phyloP scores from a whole-genome alignment of 371 early-diverging fungal genomes.

The Apophysomyces trapeziformis region DNA sequence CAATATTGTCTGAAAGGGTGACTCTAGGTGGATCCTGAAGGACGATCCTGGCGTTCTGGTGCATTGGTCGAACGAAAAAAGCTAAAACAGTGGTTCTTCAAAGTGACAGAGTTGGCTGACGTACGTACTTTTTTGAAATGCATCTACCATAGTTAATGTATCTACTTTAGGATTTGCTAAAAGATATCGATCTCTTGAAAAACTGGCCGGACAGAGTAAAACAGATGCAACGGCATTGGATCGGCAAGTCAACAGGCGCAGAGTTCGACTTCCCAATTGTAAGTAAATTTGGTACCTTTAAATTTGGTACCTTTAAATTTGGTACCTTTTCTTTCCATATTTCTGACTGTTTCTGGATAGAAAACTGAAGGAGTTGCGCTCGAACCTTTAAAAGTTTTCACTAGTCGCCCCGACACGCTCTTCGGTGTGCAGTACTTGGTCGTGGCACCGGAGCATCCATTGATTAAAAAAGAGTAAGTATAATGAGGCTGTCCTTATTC shows the following conservation, averaged over 20 bases:
- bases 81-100: slow-evolving; percentile 93
- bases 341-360: neutral
- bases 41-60: slow-evolving; percentile 92
- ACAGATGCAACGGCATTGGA: slow-evolving; percentile 94
- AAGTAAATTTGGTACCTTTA: slow-evolving; percentile 14
- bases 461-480: slow-evolving; percentile 41
- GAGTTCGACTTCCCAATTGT: slow-evolving; percentile 69
- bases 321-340: neutral
- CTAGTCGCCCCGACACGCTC: slow-evolving; percentile 80
- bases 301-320: too few species aligned
- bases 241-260: slow-evolving; percentile 86
- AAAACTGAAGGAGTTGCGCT: neutral
- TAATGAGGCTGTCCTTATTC: neutral
- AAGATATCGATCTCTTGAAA: slow-evolving; percentile 74
- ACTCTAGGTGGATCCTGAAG: slow-evolving; percentile 80
- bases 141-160: neutral
- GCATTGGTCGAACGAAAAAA: slow-evolving; percentile 89
- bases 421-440: slow-evolving; percentile 81
- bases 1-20: neutral
- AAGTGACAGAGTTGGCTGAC: slow-evolving; percentile 86
- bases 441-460: slow-evolving; percentile 72
- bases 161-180: slow-evolving; percentile 65
- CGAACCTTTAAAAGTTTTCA: slow-evolving; percentile 71
- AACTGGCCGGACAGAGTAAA: slow-evolving; percentile 92
- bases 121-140: slow-evolving; percentile 36